Evolutionary conservation across 1,139 yeast genomes (phyloP), one percentile per base, ranked within the genome.

Genomic region (Geotrichum histeridarum): DNA sequence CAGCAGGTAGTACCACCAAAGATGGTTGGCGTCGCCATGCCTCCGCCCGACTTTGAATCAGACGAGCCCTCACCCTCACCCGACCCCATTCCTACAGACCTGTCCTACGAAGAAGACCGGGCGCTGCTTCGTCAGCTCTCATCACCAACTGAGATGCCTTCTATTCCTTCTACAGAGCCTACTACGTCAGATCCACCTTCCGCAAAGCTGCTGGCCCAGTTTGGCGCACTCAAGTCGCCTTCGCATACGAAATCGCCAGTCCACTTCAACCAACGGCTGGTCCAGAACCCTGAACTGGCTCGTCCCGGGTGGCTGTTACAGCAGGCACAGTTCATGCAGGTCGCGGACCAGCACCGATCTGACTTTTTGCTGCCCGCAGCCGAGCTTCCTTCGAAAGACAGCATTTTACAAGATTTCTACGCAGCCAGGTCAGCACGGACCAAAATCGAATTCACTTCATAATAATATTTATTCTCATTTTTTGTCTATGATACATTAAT

Each of bases 261-360:
- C 18, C 52, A 49, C n/a, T 49, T 49, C 15, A 49, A 49, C 35
- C 15, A 32, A 17, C 36, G 42, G 15, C 22, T 49, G 14, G 48
- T 42, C 3, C 30, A 22, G 4, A 49, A 36, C 27, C 22, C 22
- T 12, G 43, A 49, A n/a, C 36, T 49, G 6, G 17, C 36, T 27
- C n/a, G 39, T 3, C 48, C 52, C 2, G 42, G 27, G 8, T 49
- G 46, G 39, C 30, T 49, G 3, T 17, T 14, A 30, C 48, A 36
- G 2, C 48, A 42, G 15, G 37, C 42, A 6, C 27, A 11, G 30
- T 49, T 42, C 37, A 42, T 49, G 42, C 15, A 30, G 4, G 43
- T 49, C 42, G 8, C n/a, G 14, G 37, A 49, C n/a, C 22, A 12
- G 12, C 43, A 49, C n/a, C 9, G 39, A 5, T 41, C 52, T 1